A percentile compares a stretch with the other conserved stretches of the same genome.
Conservation (phyloP, 768 basidiomycete genomes). For the Filobasidium floriforme region DNA sequence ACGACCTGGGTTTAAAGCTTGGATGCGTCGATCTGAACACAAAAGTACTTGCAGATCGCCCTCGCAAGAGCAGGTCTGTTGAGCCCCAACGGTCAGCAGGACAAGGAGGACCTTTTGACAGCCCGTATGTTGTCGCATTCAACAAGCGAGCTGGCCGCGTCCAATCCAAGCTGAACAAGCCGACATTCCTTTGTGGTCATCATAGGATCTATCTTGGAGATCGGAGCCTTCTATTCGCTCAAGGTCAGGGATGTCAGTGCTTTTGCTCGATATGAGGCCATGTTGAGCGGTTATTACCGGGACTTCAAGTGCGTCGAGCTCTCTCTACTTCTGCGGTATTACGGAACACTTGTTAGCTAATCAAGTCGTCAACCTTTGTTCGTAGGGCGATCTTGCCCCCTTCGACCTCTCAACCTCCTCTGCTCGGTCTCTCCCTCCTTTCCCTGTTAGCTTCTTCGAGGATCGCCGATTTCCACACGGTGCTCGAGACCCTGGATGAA, state of each 20-base stretch:
- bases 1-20: neutral
- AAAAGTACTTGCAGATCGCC: slow-evolving; percentile 53
- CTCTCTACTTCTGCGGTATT: too few relatives aligned
- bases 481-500: slow-evolving; percentile 68
- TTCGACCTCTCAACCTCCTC: slow-evolving; percentile 76
- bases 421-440: slow-evolving; percentile 88
- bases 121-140: slow-evolving; percentile 55
- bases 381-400: slow-evolving; percentile 63
- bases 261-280: slow-evolving; percentile 90
- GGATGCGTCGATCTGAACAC: neutral
- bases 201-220: slow-evolving; percentile 86
- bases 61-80: slow-evolving; percentile 70
- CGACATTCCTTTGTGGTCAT: slow-evolving; percentile 15
- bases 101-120: slow-evolving; percentile 60
- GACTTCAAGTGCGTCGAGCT: slow-evolving; percentile 57
- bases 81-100: slow-evolving; percentile 61
- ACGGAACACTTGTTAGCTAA: slow-evolving; percentile 12
- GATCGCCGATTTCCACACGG: slow-evolving; percentile 95
- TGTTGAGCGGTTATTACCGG: slow-evolving; percentile 80
- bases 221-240: slow-evolving; percentile 91
- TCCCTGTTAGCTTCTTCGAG: slow-evolving; percentile 80
- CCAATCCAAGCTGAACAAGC: neutral
- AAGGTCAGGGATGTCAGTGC: slow-evolving; percentile 78
- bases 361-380: neutral
- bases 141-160: too few relatives aligned